Conservation (phyloP, 1,284 basidiomycete genomes). For the Sanghuangporus sanghuang region DNA sequence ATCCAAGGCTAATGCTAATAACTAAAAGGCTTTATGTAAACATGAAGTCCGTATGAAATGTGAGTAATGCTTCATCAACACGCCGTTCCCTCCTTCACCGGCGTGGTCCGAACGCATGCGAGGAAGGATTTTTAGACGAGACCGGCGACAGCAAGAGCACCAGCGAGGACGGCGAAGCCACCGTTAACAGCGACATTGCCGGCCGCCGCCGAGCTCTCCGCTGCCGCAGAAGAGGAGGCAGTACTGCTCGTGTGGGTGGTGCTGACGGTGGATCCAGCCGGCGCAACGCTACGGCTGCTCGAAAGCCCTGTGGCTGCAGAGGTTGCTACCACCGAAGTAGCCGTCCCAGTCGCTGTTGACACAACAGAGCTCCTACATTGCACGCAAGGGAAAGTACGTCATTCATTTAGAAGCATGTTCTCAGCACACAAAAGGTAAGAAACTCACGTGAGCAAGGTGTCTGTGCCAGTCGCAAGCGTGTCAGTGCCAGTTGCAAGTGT, state of each 20-base stretch:
- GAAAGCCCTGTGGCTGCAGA: not conserved
- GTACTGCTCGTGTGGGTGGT: not conserved
- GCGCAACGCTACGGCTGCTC: not conserved
- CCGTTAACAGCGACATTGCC: not conserved
- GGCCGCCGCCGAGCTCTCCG: not conserved
- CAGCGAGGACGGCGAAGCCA: conserved; percentile 1
- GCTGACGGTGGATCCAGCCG: not conserved
- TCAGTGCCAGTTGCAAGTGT: not conserved
- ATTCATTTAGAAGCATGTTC: not conserved
- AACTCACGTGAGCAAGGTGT: not conserved
- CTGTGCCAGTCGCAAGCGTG: not conserved
- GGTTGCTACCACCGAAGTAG: not conserved
- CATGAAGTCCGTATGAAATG: not conserved
- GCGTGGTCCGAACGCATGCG: not conserved
- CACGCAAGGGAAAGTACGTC: not conserved
- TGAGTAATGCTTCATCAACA: not conserved
- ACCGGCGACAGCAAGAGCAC: conserved; percentile 5
- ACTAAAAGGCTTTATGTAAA: not conserved
- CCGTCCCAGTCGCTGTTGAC: not conserved
- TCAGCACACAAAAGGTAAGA: not conserved
- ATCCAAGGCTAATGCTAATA: not conserved
- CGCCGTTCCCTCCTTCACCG: not conserved
- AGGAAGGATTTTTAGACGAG: not conserved
- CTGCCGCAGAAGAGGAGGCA: not conserved
- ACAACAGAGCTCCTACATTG: not conserved